These are phyloP conservation scores for Cylindrodendrum hubeiense DNA, from an alignment of 2,329 filamentous ascomycete genomes.

Conservation along the genomic window DNA sequence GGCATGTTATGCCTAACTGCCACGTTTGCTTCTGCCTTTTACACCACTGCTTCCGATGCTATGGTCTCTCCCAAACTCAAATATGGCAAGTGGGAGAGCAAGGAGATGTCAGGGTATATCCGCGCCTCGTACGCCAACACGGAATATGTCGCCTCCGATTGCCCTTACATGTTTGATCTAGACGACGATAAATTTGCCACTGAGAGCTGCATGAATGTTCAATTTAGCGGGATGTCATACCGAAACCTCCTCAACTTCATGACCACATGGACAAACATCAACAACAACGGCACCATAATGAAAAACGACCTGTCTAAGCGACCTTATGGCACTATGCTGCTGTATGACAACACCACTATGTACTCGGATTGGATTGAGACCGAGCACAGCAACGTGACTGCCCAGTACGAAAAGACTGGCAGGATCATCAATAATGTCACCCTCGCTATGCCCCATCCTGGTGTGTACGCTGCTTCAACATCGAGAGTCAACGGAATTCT, in stretches of 20 bases:
- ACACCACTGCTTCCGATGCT: slow-evolving; percentile 81
- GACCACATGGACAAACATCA: slow-evolving; percentile 65
- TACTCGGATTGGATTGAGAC: slow-evolving; percentile 76
- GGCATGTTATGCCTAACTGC: slow-evolving; percentile 74
- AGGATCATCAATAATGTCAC: slow-evolving; percentile 82
- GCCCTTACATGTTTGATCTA: slow-evolving; percentile 69
- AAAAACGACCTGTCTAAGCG: slow-evolving; percentile 58
- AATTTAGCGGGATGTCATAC: slow-evolving; percentile 77
- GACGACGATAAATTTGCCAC: slow-evolving; percentile 56
- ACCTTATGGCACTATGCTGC: slow-evolving; percentile 70
- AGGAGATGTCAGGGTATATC: slow-evolving; percentile 67
- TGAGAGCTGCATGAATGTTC: slow-evolving; percentile 74
- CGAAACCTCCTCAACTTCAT: slow-evolving; percentile 76
- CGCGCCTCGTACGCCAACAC: slow-evolving; percentile 74
- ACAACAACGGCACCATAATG: slow-evolving; percentile 56
- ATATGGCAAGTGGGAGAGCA: slow-evolving; percentile 64
- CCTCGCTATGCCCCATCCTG: slow-evolving; percentile 80
- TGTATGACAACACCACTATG: slow-evolving; percentile 81
- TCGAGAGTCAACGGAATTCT: slow-evolving; percentile 73
- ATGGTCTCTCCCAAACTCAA: slow-evolving; percentile 80
- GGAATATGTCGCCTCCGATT: slow-evolving; percentile 65
- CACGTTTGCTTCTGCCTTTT: slow-evolving; percentile 76
- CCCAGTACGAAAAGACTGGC: slow-evolving; percentile 60
- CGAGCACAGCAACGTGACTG: slow-evolving; percentile 63
- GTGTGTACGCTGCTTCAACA: slow-evolving; percentile 74